Evolutionary conservation across 768 basidiomycete genomes (phyloP), one percentile per base, ranked within the genome.

Genomic region (Termitomyces sp.): DNA sequence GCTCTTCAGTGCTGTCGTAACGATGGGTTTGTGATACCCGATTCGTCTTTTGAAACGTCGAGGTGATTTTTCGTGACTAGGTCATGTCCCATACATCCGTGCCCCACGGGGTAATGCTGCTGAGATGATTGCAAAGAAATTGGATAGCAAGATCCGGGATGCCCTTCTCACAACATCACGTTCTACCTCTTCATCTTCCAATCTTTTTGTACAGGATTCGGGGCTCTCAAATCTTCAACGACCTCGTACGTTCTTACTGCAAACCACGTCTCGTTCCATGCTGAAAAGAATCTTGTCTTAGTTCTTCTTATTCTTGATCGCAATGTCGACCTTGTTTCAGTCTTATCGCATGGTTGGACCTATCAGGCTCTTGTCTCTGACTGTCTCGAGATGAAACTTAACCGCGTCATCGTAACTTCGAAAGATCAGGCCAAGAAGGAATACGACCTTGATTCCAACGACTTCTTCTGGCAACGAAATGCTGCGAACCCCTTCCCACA

Each of bases 401-500:
- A 98, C 72, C 87, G 96, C 7, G 94, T 99, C 6, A 86, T 92
- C 1, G 88, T 99, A 34, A 80, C 85, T 1, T 81, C 82, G 54
- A 81, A 88, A 55, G 81, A 82, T 62, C 69, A 73, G 62, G 84
- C 88, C 74, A 89, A 93, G 75, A 73, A 82, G 54, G 87, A 92
- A 0, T 98, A 98, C 66, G 97, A 99, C 73, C 86, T 99, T 36
- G 97, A 98, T 73, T 88, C 93, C 22, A 98, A 96, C 68, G 97
- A 99, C 72, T 99, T 97, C 75, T 99, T 99, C 78, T 99, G 97
- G 97, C 89, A 87, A 2, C 93, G 91, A 70, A 97, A 98, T 67
- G 93, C 95, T 1, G 87, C 92, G 8, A 93, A 91, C 60, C 96
- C 96, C 5, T 99, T 99, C 80, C 97, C 97, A 41, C 93, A 97